phyloP scores from a whole-genome alignment of 495 filamentous ascomycete species.

The Xanthoparmelia taractica region DNA sequence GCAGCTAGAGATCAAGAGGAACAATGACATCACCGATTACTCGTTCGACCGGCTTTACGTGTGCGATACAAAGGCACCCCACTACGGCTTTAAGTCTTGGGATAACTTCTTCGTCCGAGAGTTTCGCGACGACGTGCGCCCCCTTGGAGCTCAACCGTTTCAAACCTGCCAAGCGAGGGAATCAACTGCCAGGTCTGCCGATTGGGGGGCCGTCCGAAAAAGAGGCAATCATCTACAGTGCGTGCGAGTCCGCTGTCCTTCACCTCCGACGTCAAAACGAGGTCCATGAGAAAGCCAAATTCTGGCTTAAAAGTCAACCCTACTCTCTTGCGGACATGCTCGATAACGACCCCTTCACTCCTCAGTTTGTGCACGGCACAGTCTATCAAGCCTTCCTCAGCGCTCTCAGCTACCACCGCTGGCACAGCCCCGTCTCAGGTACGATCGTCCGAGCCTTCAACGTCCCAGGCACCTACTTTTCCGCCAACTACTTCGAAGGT shows the following conservation, averaged over 20 bases:
- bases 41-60: slow-evolving; percentile 42
- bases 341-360: slow-evolving; percentile 41
- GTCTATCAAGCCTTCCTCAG: slow-evolving; percentile 63
- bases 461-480: slow-evolving; percentile 60
- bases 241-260: slow-evolving; percentile 49
- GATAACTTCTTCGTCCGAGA: slow-evolving; percentile 68
- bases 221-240: slow-evolving; percentile 47
- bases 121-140: slow-evolving; percentile 48
- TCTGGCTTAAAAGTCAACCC: slow-evolving; percentile 65
- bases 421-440: slow-evolving; percentile 59
- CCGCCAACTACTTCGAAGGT: slow-evolving; percentile 38
- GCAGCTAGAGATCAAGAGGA: slow-evolving; percentile 44
- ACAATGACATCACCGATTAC: slow-evolving; percentile 33
- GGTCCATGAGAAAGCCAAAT: slow-evolving; percentile 40
- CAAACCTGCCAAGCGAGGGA: neutral
- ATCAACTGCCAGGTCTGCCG: no score
- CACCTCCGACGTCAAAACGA: slow-evolving; percentile 25
- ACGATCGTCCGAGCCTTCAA: slow-evolving; percentile 48
- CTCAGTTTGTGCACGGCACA: slow-evolving; percentile 51
- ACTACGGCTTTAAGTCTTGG: slow-evolving; percentile 61
- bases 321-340: slow-evolving; percentile 61
- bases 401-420: slow-evolving; percentile 60
- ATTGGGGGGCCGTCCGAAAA: no score
- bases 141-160: slow-evolving; percentile 39
- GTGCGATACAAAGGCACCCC: slow-evolving; percentile 40